Evolutionary conservation across 2,329 filamentous ascomycete species (phyloP).

Genomic region (Atkinsonella hypoxylon): DNA sequence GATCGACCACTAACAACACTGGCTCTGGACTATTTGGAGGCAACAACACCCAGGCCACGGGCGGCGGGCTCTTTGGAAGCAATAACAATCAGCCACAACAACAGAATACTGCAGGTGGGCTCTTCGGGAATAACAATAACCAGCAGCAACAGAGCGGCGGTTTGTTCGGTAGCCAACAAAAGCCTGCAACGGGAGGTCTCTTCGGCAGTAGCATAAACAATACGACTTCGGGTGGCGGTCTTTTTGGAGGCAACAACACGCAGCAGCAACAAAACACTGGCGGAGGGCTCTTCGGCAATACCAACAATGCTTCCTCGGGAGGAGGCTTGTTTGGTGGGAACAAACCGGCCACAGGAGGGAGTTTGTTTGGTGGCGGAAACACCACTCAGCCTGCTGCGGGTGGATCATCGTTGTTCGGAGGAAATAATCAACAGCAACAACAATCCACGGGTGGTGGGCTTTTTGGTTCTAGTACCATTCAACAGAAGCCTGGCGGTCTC

Average conservation of each 20-base stretch:
- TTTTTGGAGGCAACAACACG: conserved; percentile 32
- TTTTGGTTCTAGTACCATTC: conserved; percentile 33
- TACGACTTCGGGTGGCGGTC: conserved; percentile 24
- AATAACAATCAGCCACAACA: conserved; percentile 18
- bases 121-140: conserved; percentile 23
- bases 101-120: conserved; percentile 13
- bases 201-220: conserved; percentile 21
- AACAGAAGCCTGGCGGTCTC: conserved; percentile 33
- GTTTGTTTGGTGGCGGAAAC: conserved; percentile 28
- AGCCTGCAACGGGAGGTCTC: conserved; percentile 21
- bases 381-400: conserved; percentile 23
- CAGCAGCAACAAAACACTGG: conserved; percentile 27
- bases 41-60: conserved; percentile 20
- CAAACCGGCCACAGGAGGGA: conserved; percentile 24
- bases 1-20: conserved; percentile 14
- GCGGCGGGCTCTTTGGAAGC: conserved; percentile 35
- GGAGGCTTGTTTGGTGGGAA: conserved; percentile 27
- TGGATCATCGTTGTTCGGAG: conserved; percentile 32
- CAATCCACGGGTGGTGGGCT: conserved; percentile 31
- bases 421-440: conserved; percentile 24
- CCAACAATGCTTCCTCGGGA: conserved; percentile 19
- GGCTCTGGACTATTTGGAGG: conserved; percentile 30
- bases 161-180: conserved; percentile 35
- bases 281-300: conserved; percentile 21
- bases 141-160: conserved; percentile 22